Percentiles rank a stretch among this genome's conserved stretches.
Conservation (phyloP, 2,329 filamentous ascomycete species). For the Trichoderma sp. region DNA sequence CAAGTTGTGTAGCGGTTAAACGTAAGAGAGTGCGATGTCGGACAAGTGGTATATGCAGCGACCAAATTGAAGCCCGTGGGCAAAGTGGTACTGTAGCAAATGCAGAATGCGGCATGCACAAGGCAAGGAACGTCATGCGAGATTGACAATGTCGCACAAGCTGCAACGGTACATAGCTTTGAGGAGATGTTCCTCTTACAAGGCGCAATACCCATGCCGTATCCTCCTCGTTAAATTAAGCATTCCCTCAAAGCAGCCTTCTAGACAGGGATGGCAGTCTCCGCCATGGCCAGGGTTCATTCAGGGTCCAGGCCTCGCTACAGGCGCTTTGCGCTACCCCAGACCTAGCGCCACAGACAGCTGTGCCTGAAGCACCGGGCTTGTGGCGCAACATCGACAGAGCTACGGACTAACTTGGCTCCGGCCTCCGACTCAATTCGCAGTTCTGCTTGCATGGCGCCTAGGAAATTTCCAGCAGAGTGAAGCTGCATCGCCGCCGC, state of each 20-base stretch:
- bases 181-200: not conserved
- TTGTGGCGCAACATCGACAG: slow-evolving; percentile 7
- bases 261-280: not conserved
- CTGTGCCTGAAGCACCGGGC: not conserved
- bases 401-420: slow-evolving; percentile 7
- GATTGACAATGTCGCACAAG: not conserved
- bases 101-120: not conserved
- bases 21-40: too few relatives aligned
- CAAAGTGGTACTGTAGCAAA: slow-evolving; percentile 2
- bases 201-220: not conserved
- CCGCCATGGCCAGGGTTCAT: not conserved
- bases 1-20: too few relatives aligned
- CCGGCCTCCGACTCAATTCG: slow-evolving; percentile 10
- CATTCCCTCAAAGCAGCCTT: not conserved
- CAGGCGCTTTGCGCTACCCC: not conserved
- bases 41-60: too few relatives aligned
- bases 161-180: not conserved
- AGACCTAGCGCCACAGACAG: not conserved
- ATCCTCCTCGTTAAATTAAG: not conserved
- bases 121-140: not conserved
- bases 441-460: not conserved
- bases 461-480: slow-evolving; percentile 28
- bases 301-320: not conserved
- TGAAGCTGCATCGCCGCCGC: slow-evolving; percentile 9
- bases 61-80: not conserved